Base-by-base conservation (phyloP, 2,329 filamentous ascomycete genomes). In the Reticulascus tulasneorum region DNA sequence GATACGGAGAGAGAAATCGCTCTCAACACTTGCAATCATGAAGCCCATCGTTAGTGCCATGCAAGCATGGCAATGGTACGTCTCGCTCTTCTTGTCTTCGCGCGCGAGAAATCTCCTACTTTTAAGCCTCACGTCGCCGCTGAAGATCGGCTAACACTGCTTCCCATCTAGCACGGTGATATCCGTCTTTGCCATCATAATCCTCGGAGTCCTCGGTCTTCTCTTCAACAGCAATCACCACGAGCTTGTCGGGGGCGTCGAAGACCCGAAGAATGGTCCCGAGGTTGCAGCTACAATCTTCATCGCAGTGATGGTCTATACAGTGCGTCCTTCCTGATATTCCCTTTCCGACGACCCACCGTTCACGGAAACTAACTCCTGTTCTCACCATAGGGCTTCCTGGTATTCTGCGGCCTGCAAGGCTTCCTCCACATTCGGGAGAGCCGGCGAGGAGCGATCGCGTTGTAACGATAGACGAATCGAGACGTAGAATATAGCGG, bases 11-110 rank as follows among this genome's bases (percentile, higher is more conserved):
- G n/a, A 9, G n/a, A 12, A 11, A 12, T 11, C 28, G 28, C 30
- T 18, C 23, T 15, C n/a, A 25, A 21, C 39, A 33, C 45, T 47
- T 50, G 50, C 63, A 70, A 78, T 55, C 58, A 96, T 96, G 90
- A 96, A 96, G 82, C 90, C 91, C 51, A 73, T 97, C 59, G 86
- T 97, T 52, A 85, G 87, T 58, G 83, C 88, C 49, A 77, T 90
- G 69, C 90, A 94, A 69, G 91, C 90, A 56, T 96, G 90, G 89
- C 87, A 82, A 71, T 95, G 90, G 90, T 96, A 72, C 58, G 79
- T 62, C 40, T n/a, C n/a, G n/a, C n/a, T n/a, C n/a, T n/a, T n/a
- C n/a, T n/a, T n/a, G 30, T 37, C 23, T 27, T 38, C 26, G 8
- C 21, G 25, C 25, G 17, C 25, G 4, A 30, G 8, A n/a, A n/a